Evolutionary conservation across 805 yeast species (phyloP).

Genomic region (Candida wancherniae): DNA sequence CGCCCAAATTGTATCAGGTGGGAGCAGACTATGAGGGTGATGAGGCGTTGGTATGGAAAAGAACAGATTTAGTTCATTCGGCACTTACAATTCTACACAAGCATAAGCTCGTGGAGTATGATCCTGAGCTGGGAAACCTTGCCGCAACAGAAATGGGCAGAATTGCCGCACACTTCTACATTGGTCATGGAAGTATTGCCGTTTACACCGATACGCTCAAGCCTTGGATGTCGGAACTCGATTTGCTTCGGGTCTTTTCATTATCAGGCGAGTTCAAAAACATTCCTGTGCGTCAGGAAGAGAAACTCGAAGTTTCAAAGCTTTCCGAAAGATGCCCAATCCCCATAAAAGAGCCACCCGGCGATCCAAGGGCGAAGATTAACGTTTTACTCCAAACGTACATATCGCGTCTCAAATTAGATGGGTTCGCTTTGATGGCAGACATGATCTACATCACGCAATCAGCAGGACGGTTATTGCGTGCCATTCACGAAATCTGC

Average conservation of each 20-base stretch:
- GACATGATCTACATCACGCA: constrained; percentile 93
- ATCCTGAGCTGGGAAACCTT: constrained; percentile 37
- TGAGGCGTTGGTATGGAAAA: constrained; percentile 41
- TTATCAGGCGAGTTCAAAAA: constrained; percentile 80
- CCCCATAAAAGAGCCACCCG: constrained; percentile 70
- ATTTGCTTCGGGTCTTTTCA: constrained; percentile 72
- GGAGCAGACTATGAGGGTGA: constrained; percentile 59
- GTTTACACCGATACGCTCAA: constrained; percentile 58
- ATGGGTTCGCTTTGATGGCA: constrained; percentile 86
- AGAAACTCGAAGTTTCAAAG: constrained; percentile 64
- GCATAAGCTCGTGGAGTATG: constrained; percentile 57
- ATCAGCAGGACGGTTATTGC: constrained; percentile 80
- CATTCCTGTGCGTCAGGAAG: constrained; percentile 84
- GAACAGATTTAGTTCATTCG: constrained; percentile 70
- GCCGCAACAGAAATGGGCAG: constrained; percentile 63
- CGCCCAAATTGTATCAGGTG: constrained; percentile 73
- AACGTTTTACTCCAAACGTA: constrained; percentile 80
- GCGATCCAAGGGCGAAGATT: constrained; percentile 72
- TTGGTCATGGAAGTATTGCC: constrained; percentile 67
- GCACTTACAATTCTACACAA: constrained; percentile 59
- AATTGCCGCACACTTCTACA: constrained; percentile 83
- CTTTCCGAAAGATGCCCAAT: constrained; percentile 75
- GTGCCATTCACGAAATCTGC: constrained; percentile 82
- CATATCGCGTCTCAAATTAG: constrained; percentile 69
- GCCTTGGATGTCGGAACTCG: constrained; percentile 65